A percentile compares a stretch with the other conserved stretches of the same genome.
These are phyloP conservation scores for Teunomyces cretensis DNA, from an alignment of 805 yeast species.

Conservation along the genomic window DNA sequence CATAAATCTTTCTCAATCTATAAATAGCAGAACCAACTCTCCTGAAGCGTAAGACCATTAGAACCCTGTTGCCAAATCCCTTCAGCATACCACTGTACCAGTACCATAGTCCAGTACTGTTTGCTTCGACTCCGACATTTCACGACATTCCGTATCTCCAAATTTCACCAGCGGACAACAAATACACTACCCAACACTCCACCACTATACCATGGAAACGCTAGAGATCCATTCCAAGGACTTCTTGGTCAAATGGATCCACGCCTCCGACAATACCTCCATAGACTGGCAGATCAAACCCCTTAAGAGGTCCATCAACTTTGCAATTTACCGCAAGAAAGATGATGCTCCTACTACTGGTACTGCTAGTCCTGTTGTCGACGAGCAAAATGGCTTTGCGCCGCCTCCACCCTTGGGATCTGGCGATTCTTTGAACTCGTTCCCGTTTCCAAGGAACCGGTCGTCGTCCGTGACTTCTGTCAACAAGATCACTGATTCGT, in stretches of 20 bases:
- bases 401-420: conserved; percentile 9
- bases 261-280: conserved; percentile 62
- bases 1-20: neutral
- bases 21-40: no score
- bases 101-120: no score
- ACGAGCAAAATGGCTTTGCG: neutral
- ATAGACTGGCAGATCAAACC: conserved; percentile 85
- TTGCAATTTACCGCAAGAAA: conserved; percentile 38
- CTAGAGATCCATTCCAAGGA: conserved; percentile 88
- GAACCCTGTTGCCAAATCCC: no score
- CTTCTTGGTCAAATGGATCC: conserved; percentile 88
- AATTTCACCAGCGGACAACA: conserved; percentile 2
- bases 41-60: no score
- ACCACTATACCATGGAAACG: conserved; percentile 62
- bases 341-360: conserved; percentile 14
- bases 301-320: conserved; percentile 43
- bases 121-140: conserved; percentile 1
- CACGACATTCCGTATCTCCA: conserved; percentile 2
- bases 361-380: neutral
- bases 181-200: neutral
- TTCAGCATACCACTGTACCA: no score
- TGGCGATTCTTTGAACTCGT: neutral
- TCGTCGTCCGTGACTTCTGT: conserved; percentile 31
- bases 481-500: conserved; percentile 32
- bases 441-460: conserved; percentile 1